A percentile compares a stretch with the other conserved stretches of the same genome.
phyloP scores from a whole-genome alignment of 768 basidiomycete species.

The Arthromyces matolae region DNA sequence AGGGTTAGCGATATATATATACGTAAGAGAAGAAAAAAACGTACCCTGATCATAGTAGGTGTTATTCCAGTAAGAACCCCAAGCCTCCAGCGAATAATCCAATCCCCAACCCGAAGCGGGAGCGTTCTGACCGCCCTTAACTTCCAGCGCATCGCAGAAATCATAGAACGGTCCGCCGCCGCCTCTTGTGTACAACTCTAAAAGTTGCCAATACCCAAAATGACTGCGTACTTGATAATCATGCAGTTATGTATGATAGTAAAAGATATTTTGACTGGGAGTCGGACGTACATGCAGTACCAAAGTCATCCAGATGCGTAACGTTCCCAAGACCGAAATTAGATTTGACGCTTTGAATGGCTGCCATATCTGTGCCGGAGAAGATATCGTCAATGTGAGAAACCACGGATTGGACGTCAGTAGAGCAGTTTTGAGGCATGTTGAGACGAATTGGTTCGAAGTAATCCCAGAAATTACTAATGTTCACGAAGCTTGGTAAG shows the following conservation, averaged over 20 bases:
- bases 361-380: background rate
- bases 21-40: conserved; percentile 19
- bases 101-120: conserved; percentile 57
- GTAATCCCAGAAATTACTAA: too few species aligned
- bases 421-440: too few species aligned
- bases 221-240: conserved; percentile 45
- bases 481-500: too few species aligned
- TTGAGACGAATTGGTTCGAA: too few species aligned
- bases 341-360: background rate
- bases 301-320: background rate
- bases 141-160: conserved; percentile 67
- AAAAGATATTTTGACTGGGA: background rate
- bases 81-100: conserved; percentile 53
- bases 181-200: conserved; percentile 53
- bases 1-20: background rate
- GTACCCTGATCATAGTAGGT: conserved; percentile 43
- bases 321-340: background rate
- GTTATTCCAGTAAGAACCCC: conserved; percentile 56
- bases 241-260: background rate
- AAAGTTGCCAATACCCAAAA: conserved; percentile 64
- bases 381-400: too few species aligned
- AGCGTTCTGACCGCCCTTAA: conserved; percentile 50
- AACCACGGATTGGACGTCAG: background rate
- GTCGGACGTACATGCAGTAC: background rate
- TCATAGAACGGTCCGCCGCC: conserved; percentile 44